Evolutionary conservation across 805 yeast genomes (phyloP), one percentile per base, ranked within the genome.

Genomic region (Tanozyma kutaoensis): DNA sequence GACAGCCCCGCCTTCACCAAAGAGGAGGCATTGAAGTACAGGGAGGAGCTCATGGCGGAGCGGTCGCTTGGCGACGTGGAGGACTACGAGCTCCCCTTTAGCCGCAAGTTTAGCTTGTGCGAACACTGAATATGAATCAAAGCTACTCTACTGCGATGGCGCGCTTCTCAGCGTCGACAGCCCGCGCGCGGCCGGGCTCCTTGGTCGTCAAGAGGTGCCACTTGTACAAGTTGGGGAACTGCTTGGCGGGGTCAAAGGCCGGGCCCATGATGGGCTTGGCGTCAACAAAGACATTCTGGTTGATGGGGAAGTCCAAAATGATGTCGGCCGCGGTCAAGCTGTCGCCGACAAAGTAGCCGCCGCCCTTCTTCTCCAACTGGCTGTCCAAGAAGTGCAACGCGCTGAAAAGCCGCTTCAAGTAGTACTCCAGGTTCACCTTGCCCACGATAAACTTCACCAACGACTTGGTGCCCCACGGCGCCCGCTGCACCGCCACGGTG

Each of bases 321-420:
- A 58, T 38, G 32, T 58, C 65, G 1, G 63, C 65, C 1, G 46
- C 61, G 2, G 58, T 45, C 30, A 57, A 42, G 28, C 42, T 46
- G 29, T 50, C 37, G 3, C 62, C 62, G 8, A 56, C 62, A 30
- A 58, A 53, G 30, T 36, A 55, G 1, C 57, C 57, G 6, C 53
- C 48, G n/a, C 46, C 50, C 22, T 51, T 43, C 19, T 39, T 33
- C 28, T 43, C 44, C 26, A 56, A 37, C 20, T 40, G 45, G 13
- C 23, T 22, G 16, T 57, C 59, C 37, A 56, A 45, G 30, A 42
- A 52, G 20, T 38, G 26, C 28, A 54, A 42, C 21, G 45, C 43
- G n/a, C 30, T 35, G 10, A 28, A 6, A 16, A 43, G 25, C 27
- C 53, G 57, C 22, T 40, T 36, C 12, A 34, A 33, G 30, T 48